Evolutionary conservation across 148 eudicot genomes (phyloP).

Genomic region (Vaccinium macrocarpon): DNA sequence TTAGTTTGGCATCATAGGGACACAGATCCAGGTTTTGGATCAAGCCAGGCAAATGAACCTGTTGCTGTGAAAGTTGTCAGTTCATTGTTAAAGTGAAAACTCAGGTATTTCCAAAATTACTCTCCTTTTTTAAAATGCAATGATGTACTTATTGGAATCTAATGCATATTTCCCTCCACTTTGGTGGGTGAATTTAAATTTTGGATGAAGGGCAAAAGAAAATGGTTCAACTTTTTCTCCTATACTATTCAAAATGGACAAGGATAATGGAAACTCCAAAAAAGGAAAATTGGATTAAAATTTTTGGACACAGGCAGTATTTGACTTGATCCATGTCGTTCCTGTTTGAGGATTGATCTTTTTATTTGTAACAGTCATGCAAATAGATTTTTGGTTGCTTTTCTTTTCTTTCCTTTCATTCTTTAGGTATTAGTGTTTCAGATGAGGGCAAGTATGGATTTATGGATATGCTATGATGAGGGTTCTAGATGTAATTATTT

Average conservation of each 20-base stretch:
- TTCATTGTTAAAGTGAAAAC: constrained; percentile 52
- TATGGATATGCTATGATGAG: background rate
- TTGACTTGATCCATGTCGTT: background rate
- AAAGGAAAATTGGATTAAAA: background rate
- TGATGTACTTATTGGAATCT: background rate
- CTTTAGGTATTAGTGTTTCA: background rate
- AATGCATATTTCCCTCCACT: background rate
- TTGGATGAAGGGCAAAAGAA: background rate
- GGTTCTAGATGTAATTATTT: background rate
- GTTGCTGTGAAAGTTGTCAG: constrained; percentile 47
- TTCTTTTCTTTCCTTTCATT: background rate
- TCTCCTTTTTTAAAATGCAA: background rate
- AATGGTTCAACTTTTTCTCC: background rate
- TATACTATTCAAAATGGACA: background rate
- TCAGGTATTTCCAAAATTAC: constrained; percentile 28
- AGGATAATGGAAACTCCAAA: background rate
- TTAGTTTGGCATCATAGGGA: constrained; percentile 51
- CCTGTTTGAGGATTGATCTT: background rate
- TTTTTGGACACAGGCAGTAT: background rate
- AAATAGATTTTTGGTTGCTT: background rate
- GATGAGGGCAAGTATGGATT: background rate
- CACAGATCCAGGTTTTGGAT: constrained; percentile 51
- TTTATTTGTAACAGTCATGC: background rate
- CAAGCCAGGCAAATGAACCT: constrained; percentile 48
- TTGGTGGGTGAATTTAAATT: background rate